Conservation (phyloP, 2,329 filamentous ascomycete genomes). For the Sporothrix sp. region DNA sequence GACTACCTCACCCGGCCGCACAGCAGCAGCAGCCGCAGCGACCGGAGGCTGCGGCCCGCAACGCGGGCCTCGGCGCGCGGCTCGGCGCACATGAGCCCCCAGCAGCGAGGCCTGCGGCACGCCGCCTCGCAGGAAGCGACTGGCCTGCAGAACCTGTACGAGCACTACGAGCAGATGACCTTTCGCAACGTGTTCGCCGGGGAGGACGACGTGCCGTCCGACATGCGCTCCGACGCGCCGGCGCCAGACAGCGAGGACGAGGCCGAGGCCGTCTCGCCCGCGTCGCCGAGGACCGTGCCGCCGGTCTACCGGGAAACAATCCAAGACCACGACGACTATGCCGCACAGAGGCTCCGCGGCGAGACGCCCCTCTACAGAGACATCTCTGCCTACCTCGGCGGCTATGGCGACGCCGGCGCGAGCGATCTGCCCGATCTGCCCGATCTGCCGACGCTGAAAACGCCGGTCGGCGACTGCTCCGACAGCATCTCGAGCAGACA, state of each 20-base stretch:
- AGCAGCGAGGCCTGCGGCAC: too few species aligned
- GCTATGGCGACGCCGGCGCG: slow-evolving; percentile 1
- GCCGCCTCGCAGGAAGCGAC: slow-evolving; percentile 14
- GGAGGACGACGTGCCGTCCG: background rate
- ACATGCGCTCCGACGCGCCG: background rate
- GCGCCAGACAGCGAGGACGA: background rate
- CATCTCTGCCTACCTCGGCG: slow-evolving; percentile 9
- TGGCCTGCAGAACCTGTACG: slow-evolving; percentile 42
- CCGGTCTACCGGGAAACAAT: background rate
- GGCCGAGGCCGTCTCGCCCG: background rate
- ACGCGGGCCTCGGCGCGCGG: slow-evolving; percentile 26
- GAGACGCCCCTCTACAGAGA: slow-evolving; percentile 4
- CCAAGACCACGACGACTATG: background rate
- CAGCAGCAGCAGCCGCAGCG: slow-evolving; percentile 19
- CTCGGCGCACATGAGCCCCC: too few species aligned
- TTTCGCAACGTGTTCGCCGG: slow-evolving; percentile 33
- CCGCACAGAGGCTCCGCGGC: background rate
- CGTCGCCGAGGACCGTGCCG: background rate
- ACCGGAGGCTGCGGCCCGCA: slow-evolving; percentile 26
- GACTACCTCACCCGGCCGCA: slow-evolving; percentile 22
- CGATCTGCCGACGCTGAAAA: slow-evolving; percentile 22
- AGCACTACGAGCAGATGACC: slow-evolving; percentile 49
- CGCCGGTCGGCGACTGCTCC: slow-evolving; percentile 32
- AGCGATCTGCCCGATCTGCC: background rate
- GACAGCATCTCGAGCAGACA: slow-evolving; percentile 47